Evolutionary conservation across 116 monocot species (phyloP).

Genomic region (Posidonia oceanica): DNA sequence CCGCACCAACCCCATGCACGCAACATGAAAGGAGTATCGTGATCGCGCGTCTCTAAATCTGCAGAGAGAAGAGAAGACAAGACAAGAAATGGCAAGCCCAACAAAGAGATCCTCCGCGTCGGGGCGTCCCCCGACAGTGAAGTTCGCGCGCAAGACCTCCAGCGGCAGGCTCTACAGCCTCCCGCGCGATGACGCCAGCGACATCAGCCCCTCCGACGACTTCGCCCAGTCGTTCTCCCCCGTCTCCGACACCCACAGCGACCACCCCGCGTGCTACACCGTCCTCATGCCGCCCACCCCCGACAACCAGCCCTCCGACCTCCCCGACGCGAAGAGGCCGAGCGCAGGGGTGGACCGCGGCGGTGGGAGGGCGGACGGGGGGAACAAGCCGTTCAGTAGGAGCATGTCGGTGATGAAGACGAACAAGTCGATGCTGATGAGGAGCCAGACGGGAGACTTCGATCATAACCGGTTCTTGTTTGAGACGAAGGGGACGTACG

Average conservation of each 20-base stretch:
- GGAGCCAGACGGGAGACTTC: slow-evolving; percentile 84
- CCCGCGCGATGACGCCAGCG: slow-evolving; percentile 49
- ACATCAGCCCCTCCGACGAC: slow-evolving; percentile 35
- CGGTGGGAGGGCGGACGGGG: slow-evolving; percentile 1
- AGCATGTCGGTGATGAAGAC: slow-evolving; percentile 51
- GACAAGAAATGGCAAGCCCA: neutral
- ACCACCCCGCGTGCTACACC: slow-evolving; percentile 74
- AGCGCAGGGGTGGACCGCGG: slow-evolving; percentile 3
- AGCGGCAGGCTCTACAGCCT: slow-evolving; percentile 57
- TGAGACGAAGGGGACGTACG: slow-evolving; percentile 82
- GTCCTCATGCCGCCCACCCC: slow-evolving; percentile 92
- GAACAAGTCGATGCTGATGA: slow-evolving; percentile 55
- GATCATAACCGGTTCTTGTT: slow-evolving; percentile 88
- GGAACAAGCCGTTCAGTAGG: slow-evolving; percentile 20
- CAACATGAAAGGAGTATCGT: neutral
- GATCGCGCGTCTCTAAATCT: neutral
- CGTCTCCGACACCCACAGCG: slow-evolving; percentile 33
- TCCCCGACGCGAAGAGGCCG: slow-evolving; percentile 8
- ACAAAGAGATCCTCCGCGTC: slow-evolving; percentile 4
- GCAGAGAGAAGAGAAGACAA: neutral
- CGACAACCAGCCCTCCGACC: slow-evolving; percentile 64
- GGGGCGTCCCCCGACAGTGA: slow-evolving; percentile 25
- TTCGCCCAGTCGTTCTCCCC: slow-evolving; percentile 13
- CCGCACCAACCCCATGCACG: neutral
- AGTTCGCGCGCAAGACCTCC: slow-evolving; percentile 55